phyloP scores from a whole-genome alignment of 148 eudicot genomes.

The Silene conica region DNA sequence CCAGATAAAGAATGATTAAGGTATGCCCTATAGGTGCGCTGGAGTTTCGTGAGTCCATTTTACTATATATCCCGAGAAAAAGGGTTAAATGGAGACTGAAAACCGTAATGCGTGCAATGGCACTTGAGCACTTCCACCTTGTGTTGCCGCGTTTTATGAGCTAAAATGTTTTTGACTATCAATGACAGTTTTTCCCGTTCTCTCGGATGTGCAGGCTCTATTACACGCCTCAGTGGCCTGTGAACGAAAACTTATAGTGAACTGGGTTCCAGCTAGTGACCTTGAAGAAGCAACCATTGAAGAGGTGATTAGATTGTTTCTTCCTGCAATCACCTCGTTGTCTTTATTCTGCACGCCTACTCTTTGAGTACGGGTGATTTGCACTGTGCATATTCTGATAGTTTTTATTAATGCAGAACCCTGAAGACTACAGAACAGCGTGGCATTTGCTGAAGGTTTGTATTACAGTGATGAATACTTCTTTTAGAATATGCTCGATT shows the following conservation, averaged over 20 bases:
- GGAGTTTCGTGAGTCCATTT: too few species aligned
- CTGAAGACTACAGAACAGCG: slow-evolving; percentile 58
- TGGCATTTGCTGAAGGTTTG: slow-evolving; percentile 82
- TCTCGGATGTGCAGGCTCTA: slow-evolving; percentile 63
- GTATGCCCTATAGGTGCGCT: too few species aligned
- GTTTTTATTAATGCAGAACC: slow-evolving; percentile 54
- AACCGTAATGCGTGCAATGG: too few species aligned
- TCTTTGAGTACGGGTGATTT: neutral
- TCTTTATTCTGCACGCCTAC: neutral
- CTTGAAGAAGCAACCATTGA: slow-evolving; percentile 74
- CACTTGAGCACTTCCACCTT: neutral
- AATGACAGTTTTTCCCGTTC: neutral
- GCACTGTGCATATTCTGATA: neutral
- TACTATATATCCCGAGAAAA: too few species aligned
- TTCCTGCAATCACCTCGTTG: neutral
- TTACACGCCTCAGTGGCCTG: slow-evolving; percentile 89
- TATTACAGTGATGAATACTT: neutral
- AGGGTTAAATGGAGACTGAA: too few species aligned
- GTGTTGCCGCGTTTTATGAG: neutral
- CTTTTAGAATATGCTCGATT: too few species aligned
- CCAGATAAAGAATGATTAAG: too few species aligned
- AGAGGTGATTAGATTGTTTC: slow-evolving; percentile 46
- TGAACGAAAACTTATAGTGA: slow-evolving; percentile 53
- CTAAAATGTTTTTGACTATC: neutral
- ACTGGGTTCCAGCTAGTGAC: slow-evolving; percentile 87